Conservation (phyloP, 176 grass and related monocot species). For the Leersia perrieri region DNA sequence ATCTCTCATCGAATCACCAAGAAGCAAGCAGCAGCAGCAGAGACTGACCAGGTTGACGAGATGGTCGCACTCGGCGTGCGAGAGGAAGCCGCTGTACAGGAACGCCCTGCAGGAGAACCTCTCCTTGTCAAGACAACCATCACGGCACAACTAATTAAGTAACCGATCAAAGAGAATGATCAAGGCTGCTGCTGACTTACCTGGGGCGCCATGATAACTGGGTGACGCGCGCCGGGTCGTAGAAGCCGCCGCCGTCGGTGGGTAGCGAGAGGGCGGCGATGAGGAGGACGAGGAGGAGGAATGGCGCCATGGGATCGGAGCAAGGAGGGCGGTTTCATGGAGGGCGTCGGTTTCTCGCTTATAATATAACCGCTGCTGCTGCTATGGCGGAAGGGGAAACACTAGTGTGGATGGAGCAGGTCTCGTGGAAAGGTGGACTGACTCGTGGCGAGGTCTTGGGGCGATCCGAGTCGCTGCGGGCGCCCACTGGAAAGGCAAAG, state of each 20-base stretch:
- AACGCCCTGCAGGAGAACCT: slow-evolving; percentile 58
- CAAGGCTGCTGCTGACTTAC: not conserved
- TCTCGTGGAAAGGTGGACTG: not conserved
- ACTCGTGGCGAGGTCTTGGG: not conserved
- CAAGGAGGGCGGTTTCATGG: not conserved
- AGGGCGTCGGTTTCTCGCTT: not conserved
- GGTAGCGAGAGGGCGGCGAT: not conserved
- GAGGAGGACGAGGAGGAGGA: slow-evolving; percentile 1
- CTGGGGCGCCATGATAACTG: slow-evolving; percentile 61
- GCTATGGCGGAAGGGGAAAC: not conserved
- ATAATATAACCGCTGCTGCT: not conserved
- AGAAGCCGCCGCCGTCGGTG: slow-evolving; percentile 26
- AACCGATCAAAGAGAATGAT: too few species aligned
- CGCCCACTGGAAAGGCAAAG: slow-evolving; percentile 37
- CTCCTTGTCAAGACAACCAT: too few species aligned
- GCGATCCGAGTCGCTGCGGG: too few species aligned
- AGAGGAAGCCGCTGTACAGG: slow-evolving; percentile 66
- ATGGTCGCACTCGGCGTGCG: slow-evolving; percentile 61
- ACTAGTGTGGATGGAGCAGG: too few species aligned
- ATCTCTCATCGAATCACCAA: not conserved
- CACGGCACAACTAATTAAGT: too few species aligned
- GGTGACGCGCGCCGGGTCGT: slow-evolving; percentile 50
- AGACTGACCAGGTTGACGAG: slow-evolving; percentile 51
- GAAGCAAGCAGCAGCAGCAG: not conserved
- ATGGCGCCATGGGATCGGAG: slow-evolving; percentile 30